Evolutionary conservation across 305 asterid genomes (phyloP), one percentile per base, ranked within the genome.

Genomic region (Fraxinus albicans): DNA sequence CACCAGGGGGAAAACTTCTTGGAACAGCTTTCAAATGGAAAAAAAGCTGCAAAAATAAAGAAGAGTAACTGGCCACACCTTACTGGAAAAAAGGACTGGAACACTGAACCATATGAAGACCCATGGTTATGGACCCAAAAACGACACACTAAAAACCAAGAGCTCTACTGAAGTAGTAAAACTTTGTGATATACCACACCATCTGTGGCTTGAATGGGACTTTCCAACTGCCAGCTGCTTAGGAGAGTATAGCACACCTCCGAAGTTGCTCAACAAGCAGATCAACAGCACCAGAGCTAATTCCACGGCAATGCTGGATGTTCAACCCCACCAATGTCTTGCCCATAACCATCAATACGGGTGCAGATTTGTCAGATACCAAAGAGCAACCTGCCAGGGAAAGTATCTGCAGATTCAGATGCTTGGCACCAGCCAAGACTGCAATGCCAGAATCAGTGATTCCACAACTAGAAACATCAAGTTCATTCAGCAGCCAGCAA

Each of bases 201-300:
- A 69, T 60, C 17, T 72, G 77, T 73, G 60, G 31, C 33, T 63
- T 63, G 3, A 35, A 40, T 25, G 31, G 79, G 81, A 47, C 60
- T 76, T 80, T 65, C 69, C 58, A 77, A 2, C 17, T 50, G 65
- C n/a, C 21, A 47, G 70, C 85, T 38, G 84, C 81, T 89, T 85
- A 94, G 78, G 80, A 87, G 55, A 96, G 98, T 83, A 94, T 86
- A 77, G 94, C 97, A 35, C 99, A 94, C 92, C 95, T 92, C 95
- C 97, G 89, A 4, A 94, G 93, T 21, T 82, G 89, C 86, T 91
- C 95, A 65, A 82, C 25, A 36, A 96, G 98, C 79, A 86, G 75
- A 86, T 87, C 89, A 79, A 88, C 83, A 2, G 90, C 63, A 2
- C 78, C 79, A 27, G 69, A 77, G 79, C 91, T 88, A 77, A 96